phyloP scores from a whole-genome alignment of 306 rosid genomes.

The Vigna nakashimae region DNA sequence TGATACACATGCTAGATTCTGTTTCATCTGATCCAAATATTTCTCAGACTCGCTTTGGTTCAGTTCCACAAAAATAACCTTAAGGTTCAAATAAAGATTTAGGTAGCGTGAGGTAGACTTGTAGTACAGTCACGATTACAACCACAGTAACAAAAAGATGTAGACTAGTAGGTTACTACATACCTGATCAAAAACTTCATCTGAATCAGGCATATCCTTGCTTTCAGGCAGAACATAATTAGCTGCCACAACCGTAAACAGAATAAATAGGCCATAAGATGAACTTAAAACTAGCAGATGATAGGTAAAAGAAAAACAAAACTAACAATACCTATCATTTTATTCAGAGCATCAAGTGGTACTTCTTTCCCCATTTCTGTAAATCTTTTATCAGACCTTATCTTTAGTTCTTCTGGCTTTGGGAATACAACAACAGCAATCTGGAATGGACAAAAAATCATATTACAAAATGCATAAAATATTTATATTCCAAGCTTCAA shows the following conservation, averaged over 20 bases:
- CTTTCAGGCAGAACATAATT: constrained; percentile 64
- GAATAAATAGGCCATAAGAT: constrained; percentile 15
- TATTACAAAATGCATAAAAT: neutral
- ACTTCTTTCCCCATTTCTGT: constrained; percentile 64
- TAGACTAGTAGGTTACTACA: constrained; percentile 21
- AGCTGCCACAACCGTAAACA: constrained; percentile 45
- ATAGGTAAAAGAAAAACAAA: no score
- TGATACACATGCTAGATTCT: constrained; percentile 32
- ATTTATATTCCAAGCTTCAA: constrained; percentile 22
- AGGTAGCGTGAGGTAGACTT: neutral
- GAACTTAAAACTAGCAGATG: constrained; percentile 8
- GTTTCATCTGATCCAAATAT: constrained; percentile 63
- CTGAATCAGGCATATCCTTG: constrained; percentile 61
- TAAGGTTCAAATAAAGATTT: constrained; percentile 32
- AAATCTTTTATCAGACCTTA: constrained; percentile 51
- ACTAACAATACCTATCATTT: constrained; percentile 58
- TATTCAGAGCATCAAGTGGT: constrained; percentile 59
- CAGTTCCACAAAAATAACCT: constrained; percentile 70
- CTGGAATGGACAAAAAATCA: constrained; percentile 35
- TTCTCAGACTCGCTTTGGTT: constrained; percentile 56
- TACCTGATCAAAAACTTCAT: constrained; percentile 66
- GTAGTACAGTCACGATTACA: neutral
- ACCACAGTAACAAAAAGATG: constrained; percentile 13
- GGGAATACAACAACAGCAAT: constrained; percentile 70
- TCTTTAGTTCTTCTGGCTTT: constrained; percentile 55